A percentile compares a stretch with the other conserved stretches of the same genome.
These are phyloP conservation scores for Sporothrix schenckii DNA, from an alignment of 2,329 filamentous ascomycete species.

Conservation along the genomic window DNA sequence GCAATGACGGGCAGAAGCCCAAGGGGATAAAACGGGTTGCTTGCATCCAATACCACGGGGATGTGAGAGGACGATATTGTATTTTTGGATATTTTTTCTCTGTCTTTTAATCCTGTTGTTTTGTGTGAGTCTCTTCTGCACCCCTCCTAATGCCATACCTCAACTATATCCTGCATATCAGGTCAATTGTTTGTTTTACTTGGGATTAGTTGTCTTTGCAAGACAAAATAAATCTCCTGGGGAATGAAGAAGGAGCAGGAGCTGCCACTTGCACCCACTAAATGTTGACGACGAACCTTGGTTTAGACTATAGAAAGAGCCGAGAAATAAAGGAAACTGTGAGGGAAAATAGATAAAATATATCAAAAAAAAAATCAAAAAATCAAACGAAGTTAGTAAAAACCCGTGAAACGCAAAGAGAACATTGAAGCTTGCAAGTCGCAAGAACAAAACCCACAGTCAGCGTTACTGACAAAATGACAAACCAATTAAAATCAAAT, in stretches of 20 bases:
- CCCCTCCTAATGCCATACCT: conserved; percentile 4
- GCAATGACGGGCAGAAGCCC: background rate
- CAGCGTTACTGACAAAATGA: background rate
- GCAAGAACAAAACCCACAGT: background rate
- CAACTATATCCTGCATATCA: background rate
- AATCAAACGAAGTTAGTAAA: background rate
- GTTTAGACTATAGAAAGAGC: background rate
- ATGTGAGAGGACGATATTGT: background rate
- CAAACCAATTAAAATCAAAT: conserved; percentile 8
- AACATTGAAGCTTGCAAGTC: conserved; percentile 11
- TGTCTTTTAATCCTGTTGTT: background rate
- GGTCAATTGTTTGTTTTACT: background rate
- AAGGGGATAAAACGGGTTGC: background rate
- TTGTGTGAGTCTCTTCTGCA: too few relatives aligned
- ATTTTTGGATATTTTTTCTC: too few relatives aligned
- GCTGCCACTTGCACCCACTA: conserved; percentile 15
- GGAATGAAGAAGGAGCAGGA: background rate
- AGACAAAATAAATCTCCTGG: background rate
- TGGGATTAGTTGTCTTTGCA: conserved; percentile 14
- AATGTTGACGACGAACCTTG: background rate
- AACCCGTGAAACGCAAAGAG: background rate
- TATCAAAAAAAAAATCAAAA: background rate
- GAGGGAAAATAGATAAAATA: background rate
- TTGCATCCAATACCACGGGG: background rate
- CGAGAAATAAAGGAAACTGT: background rate